phyloP scores from a whole-genome alignment of 2,329 filamentous ascomycete genomes.

The Claviceps sp. region DNA sequence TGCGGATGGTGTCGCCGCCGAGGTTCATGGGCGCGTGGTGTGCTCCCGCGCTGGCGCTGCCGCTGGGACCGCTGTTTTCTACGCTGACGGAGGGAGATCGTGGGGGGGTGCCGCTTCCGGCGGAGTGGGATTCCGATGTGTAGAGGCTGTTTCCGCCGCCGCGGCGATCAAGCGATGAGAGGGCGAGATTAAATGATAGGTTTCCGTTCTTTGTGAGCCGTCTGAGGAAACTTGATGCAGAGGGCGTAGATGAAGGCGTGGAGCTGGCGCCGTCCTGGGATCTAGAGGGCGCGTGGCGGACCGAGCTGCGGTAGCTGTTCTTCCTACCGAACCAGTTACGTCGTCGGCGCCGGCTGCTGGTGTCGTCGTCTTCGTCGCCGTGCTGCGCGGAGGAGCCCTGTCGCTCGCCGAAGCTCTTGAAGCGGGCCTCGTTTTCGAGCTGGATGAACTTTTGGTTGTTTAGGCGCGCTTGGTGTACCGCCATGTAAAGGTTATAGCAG shows the following conservation, averaged over 20 bases:
- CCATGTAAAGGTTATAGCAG: slow-evolving; percentile 67
- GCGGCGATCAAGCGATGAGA: slow-evolving; percentile 38
- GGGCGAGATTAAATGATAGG: slow-evolving; percentile 66
- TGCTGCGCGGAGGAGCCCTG: slow-evolving; percentile 17
- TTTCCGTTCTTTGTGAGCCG: slow-evolving; percentile 59
- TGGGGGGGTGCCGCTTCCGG: slow-evolving; percentile 33
- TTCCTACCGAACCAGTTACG: slow-evolving; percentile 48
- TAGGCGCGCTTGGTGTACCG: slow-evolving; percentile 79
- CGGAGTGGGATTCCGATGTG: slow-evolving; percentile 39
- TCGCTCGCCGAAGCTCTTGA: slow-evolving; percentile 55
- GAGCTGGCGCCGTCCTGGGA: slow-evolving; percentile 66
- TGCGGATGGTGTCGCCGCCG: slow-evolving; percentile 57
- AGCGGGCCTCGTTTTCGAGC: slow-evolving; percentile 52
- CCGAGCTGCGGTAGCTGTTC: slow-evolving; percentile 51
- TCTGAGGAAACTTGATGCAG: slow-evolving; percentile 68
- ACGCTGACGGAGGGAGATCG: slow-evolving; percentile 46
- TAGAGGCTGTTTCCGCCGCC: slow-evolving; percentile 44
- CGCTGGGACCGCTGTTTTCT: slow-evolving; percentile 28
- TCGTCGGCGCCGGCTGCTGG: slow-evolving; percentile 23
- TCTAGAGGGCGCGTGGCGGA: slow-evolving; percentile 44
- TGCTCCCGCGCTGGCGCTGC: no score
- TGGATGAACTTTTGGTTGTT: slow-evolving; percentile 81
- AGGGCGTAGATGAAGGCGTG: slow-evolving; percentile 43
- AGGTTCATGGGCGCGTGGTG: slow-evolving; percentile 45
- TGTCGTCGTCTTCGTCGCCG: slow-evolving; percentile 12